Percentiles rank a stretch among this genome's conserved stretches.
Evolutionary conservation across 495 filamentous ascomycete genomes (phyloP).

Genomic region (Xanthoparmelia taractica): DNA sequence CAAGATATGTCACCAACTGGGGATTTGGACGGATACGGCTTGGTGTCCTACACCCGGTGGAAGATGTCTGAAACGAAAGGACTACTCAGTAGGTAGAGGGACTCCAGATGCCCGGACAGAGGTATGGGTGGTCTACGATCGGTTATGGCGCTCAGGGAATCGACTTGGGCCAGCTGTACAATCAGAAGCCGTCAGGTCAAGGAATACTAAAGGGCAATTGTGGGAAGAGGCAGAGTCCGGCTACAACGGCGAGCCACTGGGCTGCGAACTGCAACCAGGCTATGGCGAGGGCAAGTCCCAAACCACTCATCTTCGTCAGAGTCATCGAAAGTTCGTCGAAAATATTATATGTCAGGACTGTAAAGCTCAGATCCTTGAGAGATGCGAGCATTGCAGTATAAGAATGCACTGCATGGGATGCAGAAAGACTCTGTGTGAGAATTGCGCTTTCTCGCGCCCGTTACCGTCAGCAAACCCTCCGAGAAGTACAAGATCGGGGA

Average conservation of each 20-base stretch:
- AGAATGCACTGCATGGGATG: slow-evolving; percentile 58
- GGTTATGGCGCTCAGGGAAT: slow-evolving; percentile 54
- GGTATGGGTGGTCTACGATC: slow-evolving; percentile 59
- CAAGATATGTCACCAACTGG: slow-evolving; percentile 52
- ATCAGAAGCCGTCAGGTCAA: slow-evolving; percentile 22
- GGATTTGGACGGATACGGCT: slow-evolving; percentile 57
- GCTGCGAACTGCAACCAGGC: slow-evolving; percentile 36
- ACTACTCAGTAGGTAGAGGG: slow-evolving; percentile 50
- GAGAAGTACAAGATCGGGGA: slow-evolving; percentile 18
- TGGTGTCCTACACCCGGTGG: slow-evolving; percentile 57
- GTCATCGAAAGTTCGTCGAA: slow-evolving; percentile 47
- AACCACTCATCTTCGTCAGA: slow-evolving; percentile 48
- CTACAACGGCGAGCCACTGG: slow-evolving; percentile 48
- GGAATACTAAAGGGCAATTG: slow-evolving; percentile 41
- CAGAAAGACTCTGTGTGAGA: slow-evolving; percentile 53
- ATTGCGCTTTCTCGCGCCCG: slow-evolving; percentile 52
- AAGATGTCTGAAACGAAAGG: slow-evolving; percentile 48
- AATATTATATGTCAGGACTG: slow-evolving; percentile 49
- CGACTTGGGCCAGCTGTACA: slow-evolving; percentile 42
- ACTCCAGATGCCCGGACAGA: slow-evolving; percentile 43
- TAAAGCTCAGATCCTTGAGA: slow-evolving; percentile 43
- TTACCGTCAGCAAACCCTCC: slow-evolving; percentile 37
- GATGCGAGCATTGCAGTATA: slow-evolving; percentile 56
- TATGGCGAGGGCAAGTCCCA: slow-evolving; percentile 49
- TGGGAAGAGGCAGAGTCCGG: slow-evolving; percentile 54